Base-by-base conservation (phyloP, 2,329 filamentous ascomycete species). In the Didymella sp. region DNA sequence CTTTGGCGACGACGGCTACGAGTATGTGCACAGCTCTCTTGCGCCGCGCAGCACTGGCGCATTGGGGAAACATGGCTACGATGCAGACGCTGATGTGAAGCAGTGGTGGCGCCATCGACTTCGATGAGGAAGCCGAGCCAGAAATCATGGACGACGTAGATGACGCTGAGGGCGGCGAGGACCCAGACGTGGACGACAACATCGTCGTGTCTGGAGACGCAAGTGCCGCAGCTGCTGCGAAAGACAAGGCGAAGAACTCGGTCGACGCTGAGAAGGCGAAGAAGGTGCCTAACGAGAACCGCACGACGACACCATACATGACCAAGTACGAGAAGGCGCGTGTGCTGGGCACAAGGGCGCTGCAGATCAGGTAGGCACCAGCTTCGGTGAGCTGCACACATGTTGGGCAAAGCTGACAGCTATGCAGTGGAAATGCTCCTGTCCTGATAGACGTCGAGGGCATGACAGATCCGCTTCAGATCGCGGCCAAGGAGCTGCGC, bases 281-380 rank as follows among this genome's bases (percentile, higher is more conserved):
- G 85, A 96, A 92, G 80, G 94, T 99, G 46, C 85, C 92, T 54
- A 90, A 91, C 66, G 90, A 93, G 65, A 86, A 96, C 79, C 87
- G 95, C 69, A 90, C 87, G 22, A 99, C 95, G 8, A 99, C 95
- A 25, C 95, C 94, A 2, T 99, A 97, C 80, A 96, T 99, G 94
- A 99, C 95, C 66, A 99, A 99, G 81, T 99, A 99, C 79, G 95
- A 99, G 83, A 87, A 89, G 69, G 95, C 95, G 62, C 88, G 95
- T 73, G 94, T 99, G 58, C 80, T 99, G 63, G 95, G 95, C 44
- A 98, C 95, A 37, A 85, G 95, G 66, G 95, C 95, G 37, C 79
- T 98, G 74, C 95, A 99, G 79, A 98, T 99, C 74, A 97, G 92
- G 92, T 96, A 78, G 86, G 68, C 15, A 44, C 7, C 9, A 17